Base-by-base conservation (phyloP, 768 basidiomycete genomes). In the Pulveroboletus ravenelii region DNA sequence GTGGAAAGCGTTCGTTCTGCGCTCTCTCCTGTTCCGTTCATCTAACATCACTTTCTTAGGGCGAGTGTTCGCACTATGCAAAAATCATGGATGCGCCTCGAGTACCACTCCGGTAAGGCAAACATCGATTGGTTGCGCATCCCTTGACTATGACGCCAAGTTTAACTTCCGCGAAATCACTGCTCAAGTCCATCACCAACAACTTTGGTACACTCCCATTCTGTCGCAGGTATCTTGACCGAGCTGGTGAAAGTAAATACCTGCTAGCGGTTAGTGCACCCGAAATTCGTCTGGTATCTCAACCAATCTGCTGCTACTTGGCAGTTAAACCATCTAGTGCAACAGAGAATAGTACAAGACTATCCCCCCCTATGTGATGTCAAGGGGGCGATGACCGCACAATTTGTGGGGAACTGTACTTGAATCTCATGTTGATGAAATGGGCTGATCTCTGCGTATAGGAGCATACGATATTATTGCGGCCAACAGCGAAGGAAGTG, bases 171-270 rank as follows among this genome's bases (percentile, higher is more conserved):
- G 92, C 94, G 0, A 93, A 92, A 67, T 79, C 86, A 6, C 71
- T 99, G 17, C 75, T 98, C 29, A 87, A 85, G 58, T 82, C 84
- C 5, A 97, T 99, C 68, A 87, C 89, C 62, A 87, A 80, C 67
- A 87, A 89, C 68, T 99, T 99, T 65, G 94, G 93, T 27, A 95
- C 95, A 10, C 70, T 98, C 53, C 94, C 96, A 4, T 99, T 90
- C 70, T 97, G 95, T 68, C 81, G 94, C 59, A 78, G 96, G 54
- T 99, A 99, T 69, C 80, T 99, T 17, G 96, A 98, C 62, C 84
- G 94, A 23, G 72, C 76, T 5, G 96, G 96, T 13, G 93, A 97
- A 73, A 91, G 81, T 73, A 92, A 87, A 68, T 95, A 99, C 67
- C 73, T 98, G 17, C 74, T 97, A 36, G 95, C 90, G 50, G 91